Conservation (phyloP, 2,329 filamentous ascomycete species). For the Fusarium sp. region DNA sequence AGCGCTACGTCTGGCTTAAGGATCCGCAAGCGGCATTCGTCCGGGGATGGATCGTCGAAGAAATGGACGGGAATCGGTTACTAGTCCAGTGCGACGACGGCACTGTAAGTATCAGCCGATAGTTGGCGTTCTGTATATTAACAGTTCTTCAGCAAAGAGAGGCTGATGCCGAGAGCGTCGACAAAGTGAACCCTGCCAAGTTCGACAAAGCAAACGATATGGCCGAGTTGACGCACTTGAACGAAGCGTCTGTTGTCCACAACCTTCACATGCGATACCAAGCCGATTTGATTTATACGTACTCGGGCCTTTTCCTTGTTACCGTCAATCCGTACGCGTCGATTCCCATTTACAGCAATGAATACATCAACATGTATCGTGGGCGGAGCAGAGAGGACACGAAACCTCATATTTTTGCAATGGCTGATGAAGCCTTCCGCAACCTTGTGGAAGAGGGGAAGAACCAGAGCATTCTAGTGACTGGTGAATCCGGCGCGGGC, state of each 20-base stretch:
- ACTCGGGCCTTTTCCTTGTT: constrained; percentile 95
- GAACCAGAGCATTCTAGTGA: constrained; percentile 98
- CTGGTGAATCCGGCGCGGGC: constrained; percentile 95
- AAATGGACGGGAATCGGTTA: constrained; percentile 74
- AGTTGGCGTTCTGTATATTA: background rate
- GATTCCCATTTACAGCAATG: constrained; percentile 92
- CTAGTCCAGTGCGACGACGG: constrained; percentile 95
- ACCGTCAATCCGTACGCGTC: constrained; percentile 97
- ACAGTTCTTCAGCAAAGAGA: constrained; percentile 76
- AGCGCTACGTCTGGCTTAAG: constrained; percentile 97
- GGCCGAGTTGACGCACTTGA: constrained; percentile 97
- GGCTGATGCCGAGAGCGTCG: constrained; percentile 85
- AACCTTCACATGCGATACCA: constrained; percentile 96
- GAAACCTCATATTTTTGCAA: constrained; percentile 96
- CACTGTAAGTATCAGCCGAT: constrained; percentile 65
- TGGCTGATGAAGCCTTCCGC: constrained; percentile 95
- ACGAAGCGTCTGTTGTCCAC: constrained; percentile 97
- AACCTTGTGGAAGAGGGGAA: constrained; percentile 94
- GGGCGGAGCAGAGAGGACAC: constrained; percentile 91
- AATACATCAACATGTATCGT: constrained; percentile 98
- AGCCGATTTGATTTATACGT: constrained; percentile 96
- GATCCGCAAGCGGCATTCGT: constrained; percentile 89
- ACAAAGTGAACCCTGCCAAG: constrained; percentile 99
- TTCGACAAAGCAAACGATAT: constrained; percentile 99
- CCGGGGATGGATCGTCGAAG: constrained; percentile 90